phyloP scores from a whole-genome alignment of 345 rosid species.

The Erysimum cheiranthoides region DNA sequence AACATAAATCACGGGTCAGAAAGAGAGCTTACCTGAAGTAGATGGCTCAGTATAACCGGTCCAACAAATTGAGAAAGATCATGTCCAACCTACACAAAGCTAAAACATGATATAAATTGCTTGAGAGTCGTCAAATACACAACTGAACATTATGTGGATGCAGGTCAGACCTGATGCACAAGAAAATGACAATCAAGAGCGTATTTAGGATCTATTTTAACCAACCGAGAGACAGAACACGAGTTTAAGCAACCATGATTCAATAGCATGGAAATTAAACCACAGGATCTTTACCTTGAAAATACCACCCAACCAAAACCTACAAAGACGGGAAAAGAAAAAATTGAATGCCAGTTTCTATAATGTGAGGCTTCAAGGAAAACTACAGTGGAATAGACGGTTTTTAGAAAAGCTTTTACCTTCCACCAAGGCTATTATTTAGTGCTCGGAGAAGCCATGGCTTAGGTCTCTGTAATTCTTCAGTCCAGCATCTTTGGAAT shows the following conservation, averaged over 20 bases:
- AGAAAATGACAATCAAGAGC: conserved; percentile 14
- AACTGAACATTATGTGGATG: conserved; percentile 33
- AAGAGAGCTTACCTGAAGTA: conserved; percentile 61
- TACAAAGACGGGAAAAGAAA: conserved; percentile 35
- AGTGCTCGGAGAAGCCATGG: conserved; percentile 94
- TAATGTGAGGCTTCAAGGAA: background rate
- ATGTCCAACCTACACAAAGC: conserved; percentile 65
- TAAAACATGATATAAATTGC: conserved; percentile 45
- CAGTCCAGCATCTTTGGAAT: conserved; percentile 78
- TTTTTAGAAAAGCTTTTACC: conserved; percentile 51
- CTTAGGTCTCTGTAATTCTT: conserved; percentile 66
- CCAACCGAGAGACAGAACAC: conserved; percentile 26
- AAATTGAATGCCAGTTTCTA: conserved; percentile 1
- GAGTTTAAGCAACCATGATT: conserved; percentile 15
- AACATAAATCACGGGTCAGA: background rate
- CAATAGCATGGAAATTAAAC: background rate
- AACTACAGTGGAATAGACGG: conserved; percentile 4
- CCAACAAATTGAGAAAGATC: conserved; percentile 92
- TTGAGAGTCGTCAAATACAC: conserved; percentile 31
- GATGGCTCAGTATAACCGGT: conserved; percentile 78
- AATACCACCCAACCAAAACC: conserved; percentile 92
- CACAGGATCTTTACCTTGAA: conserved; percentile 67
- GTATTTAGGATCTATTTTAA: background rate
- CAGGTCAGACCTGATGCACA: conserved; percentile 11
- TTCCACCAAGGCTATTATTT: conserved; percentile 81